Evolutionary conservation across 2,329 filamentous ascomycete species (phyloP).

Genomic region (Aspergillus aculeatinus): DNA sequence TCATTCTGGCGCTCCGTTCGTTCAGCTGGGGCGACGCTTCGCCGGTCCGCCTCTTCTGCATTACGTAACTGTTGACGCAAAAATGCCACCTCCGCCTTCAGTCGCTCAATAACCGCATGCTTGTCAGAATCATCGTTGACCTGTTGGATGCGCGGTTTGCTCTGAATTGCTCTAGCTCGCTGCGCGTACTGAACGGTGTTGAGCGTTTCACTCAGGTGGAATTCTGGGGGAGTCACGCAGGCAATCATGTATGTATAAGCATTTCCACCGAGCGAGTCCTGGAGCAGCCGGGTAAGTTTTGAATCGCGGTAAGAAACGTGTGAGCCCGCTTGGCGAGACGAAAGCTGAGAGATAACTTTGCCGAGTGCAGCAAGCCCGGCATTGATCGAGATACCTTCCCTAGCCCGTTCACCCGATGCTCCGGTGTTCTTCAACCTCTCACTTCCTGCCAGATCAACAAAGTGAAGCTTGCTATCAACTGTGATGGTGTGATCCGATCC

Average conservation of each 20-base stretch:
- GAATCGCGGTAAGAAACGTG: conserved; percentile 98
- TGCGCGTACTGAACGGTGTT: conserved; percentile 98
- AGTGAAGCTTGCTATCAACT: conserved; percentile 96
- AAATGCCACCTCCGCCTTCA: conserved; percentile 92
- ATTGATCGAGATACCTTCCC: conserved; percentile 97
- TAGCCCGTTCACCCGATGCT: conserved; percentile 89
- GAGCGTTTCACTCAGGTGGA: conserved; percentile 93
- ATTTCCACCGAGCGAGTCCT: conserved; percentile 94
- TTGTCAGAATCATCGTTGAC: conserved; percentile 86
- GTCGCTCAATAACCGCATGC: conserved; percentile 84
- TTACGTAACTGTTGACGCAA: conserved; percentile 89
- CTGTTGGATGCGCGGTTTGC: conserved; percentile 94
- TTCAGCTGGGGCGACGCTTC: conserved; percentile 61
- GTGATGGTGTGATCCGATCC: conserved; percentile 66
- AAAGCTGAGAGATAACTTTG: conserved; percentile 97
- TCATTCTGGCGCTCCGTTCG: conserved; percentile 76
- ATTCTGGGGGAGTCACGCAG: conserved; percentile 94
- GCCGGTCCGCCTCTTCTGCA: conserved; percentile 66
- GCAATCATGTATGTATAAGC: conserved; percentile 99
- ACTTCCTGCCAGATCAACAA: conserved; percentile 95
- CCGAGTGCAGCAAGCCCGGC: conserved; percentile 90
- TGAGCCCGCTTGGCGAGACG: conserved; percentile 78
- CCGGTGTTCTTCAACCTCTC: conserved; percentile 96
- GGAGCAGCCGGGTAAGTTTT: conserved; percentile 88
- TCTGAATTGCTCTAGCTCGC: conserved; percentile 92